Evolutionary conservation across 2,329 filamentous ascomycete genomes (phyloP).

Genomic region (Monilinia fructigena): DNA sequence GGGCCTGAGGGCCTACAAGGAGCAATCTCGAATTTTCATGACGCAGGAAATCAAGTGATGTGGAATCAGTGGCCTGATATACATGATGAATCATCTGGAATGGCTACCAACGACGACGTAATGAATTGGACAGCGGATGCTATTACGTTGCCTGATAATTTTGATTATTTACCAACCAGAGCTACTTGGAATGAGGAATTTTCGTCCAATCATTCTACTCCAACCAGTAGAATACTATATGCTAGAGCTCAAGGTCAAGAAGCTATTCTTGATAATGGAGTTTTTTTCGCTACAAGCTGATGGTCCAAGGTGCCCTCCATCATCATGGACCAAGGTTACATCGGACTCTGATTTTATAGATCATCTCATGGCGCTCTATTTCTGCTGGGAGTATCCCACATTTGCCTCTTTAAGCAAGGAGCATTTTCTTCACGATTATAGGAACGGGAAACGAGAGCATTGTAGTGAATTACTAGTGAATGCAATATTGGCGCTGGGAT

Average conservation of each 20-base stretch:
- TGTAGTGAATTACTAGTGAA: slow-evolving; percentile 46
- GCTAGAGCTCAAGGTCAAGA: slow-evolving; percentile 51
- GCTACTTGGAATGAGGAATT: slow-evolving; percentile 37
- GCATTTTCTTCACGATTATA: slow-evolving; percentile 31
- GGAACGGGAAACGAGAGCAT: slow-evolving; percentile 27
- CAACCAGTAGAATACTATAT: slow-evolving; percentile 28
- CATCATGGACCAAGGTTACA: slow-evolving; percentile 66
- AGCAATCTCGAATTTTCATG: slow-evolving; percentile 27
- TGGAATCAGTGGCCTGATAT: slow-evolving; percentile 14
- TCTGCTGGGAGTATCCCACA: slow-evolving; percentile 73
- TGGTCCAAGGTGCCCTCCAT: slow-evolving; percentile 64
- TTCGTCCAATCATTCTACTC: slow-evolving; percentile 19
- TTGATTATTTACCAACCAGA: slow-evolving; percentile 50
- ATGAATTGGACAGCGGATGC: slow-evolving; percentile 38
- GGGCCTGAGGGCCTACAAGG: slow-evolving; percentile 46
- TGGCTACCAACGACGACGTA: slow-evolving; percentile 27
- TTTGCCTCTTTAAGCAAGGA: slow-evolving; percentile 64
- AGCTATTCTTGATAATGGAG: slow-evolving; percentile 55
- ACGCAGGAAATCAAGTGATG: background rate
- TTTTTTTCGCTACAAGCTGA: slow-evolving; percentile 59
- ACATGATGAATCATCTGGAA: background rate
- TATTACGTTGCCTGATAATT: slow-evolving; percentile 38
- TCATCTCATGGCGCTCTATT: slow-evolving; percentile 64
- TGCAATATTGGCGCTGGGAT: slow-evolving; percentile 52
- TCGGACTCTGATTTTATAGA: slow-evolving; percentile 57